Evolutionary conservation across 2,329 filamentous ascomycete genomes (phyloP), one percentile per base, ranked within the genome.

Genomic region (Chrysoporthe deuterocubensis): DNA sequence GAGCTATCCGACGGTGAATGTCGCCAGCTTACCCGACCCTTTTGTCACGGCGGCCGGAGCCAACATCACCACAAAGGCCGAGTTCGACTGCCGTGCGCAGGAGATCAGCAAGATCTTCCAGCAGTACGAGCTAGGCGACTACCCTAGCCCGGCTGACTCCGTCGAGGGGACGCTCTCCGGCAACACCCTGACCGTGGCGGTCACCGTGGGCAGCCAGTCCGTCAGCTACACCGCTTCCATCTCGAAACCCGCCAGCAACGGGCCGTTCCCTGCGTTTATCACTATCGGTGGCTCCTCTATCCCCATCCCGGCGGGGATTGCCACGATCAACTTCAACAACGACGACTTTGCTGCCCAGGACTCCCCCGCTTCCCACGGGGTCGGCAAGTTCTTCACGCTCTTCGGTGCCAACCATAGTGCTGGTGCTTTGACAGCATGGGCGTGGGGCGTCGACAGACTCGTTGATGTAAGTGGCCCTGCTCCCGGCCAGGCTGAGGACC

Each of bases 371-470:
- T 85, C 82, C 67, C 86, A 86, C 64, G 87, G 87, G 64, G 78
- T 81, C 71, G 87, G 87, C 68, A 81, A 82, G 65, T 90, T 89
- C 79, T 90, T 86, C 78, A 83, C 83, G 58, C 79, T 90, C 5
- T 88, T 88, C 72, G 87, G 87, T 57, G 81, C 78, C 64, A 76
- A 78, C 16, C 84, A 87, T 78, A 82, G 80, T 46, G 87, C 87
- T 16, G 85, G 86, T 63, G 87, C 87, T 7, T 77, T 87, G 70
- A 88, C 84, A 5, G 86, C 88, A 37, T 90, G 88, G 88, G 85
- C 87, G 9, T 90, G 87, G 87, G 87, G 85, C 66, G 85, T 89
- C 2, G 83, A 84, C 72, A 85, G 86, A 63, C 81, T 89, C 71
- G 83, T 90, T 62, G 87, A 90, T 74, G 85, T 32, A 40, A 16